Conservation (phyloP, 2,329 filamentous ascomycete species). For the Cercospora canescens region DNA sequence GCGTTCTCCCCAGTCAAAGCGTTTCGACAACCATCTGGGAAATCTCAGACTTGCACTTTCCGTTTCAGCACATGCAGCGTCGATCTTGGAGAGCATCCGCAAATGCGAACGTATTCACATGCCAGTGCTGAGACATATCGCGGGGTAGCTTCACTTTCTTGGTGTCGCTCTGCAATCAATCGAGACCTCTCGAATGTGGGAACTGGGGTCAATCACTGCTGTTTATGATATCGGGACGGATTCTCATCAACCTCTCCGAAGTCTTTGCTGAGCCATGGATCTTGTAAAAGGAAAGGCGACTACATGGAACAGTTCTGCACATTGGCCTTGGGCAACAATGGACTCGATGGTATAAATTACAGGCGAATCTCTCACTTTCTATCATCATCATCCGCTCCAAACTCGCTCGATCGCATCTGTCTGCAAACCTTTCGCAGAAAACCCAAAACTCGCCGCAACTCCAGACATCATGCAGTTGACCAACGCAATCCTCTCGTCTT, state of each 20-base stretch:
- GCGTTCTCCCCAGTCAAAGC: not conserved
- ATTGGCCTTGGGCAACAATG: no score
- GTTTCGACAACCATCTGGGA: not conserved
- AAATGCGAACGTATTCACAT: not conserved
- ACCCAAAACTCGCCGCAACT: not conserved
- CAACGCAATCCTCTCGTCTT: not conserved
- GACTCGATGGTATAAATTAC: not conserved
- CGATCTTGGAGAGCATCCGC: not conserved
- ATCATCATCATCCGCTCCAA: not conserved
- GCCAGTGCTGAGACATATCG: not conserved
- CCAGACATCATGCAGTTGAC: not conserved
- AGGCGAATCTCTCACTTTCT: not conserved
- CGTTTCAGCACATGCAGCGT: not conserved
- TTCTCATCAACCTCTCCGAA: not conserved
- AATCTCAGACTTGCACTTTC: not conserved
- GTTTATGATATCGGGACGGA: not conserved
- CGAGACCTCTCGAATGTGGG: not conserved
- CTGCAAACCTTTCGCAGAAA: not conserved
- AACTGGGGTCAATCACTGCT: no score
- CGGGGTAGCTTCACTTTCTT: not conserved
- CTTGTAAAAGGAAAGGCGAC: not conserved
- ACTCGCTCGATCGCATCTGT: not conserved
- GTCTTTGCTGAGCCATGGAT: not conserved
- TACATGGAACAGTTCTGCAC: not conserved
- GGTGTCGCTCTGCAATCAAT: not conserved